Evolutionary conservation across 2,329 filamentous ascomycete species (phyloP).

Genomic region (Hirsutella rhossiliensis): DNA sequence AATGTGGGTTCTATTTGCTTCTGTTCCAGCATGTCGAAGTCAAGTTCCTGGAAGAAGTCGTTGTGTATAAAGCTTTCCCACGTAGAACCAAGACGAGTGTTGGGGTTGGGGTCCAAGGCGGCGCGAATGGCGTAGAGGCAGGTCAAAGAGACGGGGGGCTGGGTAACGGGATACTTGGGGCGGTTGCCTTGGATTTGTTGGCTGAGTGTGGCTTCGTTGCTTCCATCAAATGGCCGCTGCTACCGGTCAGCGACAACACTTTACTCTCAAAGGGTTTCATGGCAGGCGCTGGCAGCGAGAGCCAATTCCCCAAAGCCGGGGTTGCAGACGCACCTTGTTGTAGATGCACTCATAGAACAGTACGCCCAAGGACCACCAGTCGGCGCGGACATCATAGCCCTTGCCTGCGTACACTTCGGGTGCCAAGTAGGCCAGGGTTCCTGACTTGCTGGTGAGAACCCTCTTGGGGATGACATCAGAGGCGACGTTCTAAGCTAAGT

Average conservation of each 20-base stretch:
- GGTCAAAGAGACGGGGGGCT: conserved; percentile 75
- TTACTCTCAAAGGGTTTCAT: too few relatives aligned
- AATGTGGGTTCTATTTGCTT: conserved; percentile 90
- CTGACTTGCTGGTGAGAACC: conserved; percentile 85
- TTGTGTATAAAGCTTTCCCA: conserved; percentile 81
- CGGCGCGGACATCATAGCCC: conserved; percentile 81
- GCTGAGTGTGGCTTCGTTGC: conserved; percentile 68
- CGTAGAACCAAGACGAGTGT: conserved; percentile 70
- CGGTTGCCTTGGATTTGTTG: conserved; percentile 69
- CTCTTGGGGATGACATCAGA: conserved; percentile 81
- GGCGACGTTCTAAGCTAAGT: conserved; percentile 71
- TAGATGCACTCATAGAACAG: conserved; percentile 99
- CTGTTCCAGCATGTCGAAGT: conserved; percentile 72
- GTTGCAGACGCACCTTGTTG: conserved; percentile 60
- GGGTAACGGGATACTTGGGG: conserved; percentile 84
- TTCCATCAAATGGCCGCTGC: conserved; percentile 86
- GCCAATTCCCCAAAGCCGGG: too few relatives aligned
- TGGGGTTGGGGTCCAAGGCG: conserved; percentile 68
- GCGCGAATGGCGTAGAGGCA: conserved; percentile 84
- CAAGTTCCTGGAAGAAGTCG: conserved; percentile 76
- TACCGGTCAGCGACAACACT: conserved; percentile 1
- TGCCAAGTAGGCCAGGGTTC: conserved; percentile 87
- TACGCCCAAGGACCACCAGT: conserved; percentile 98
- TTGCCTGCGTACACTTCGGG: conserved; percentile 89
- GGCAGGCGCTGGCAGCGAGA: too few relatives aligned